These are phyloP conservation scores for Tricholoma hemisulphureum DNA, from an alignment of 768 basidiomycete species.

Conservation along the genomic window DNA sequence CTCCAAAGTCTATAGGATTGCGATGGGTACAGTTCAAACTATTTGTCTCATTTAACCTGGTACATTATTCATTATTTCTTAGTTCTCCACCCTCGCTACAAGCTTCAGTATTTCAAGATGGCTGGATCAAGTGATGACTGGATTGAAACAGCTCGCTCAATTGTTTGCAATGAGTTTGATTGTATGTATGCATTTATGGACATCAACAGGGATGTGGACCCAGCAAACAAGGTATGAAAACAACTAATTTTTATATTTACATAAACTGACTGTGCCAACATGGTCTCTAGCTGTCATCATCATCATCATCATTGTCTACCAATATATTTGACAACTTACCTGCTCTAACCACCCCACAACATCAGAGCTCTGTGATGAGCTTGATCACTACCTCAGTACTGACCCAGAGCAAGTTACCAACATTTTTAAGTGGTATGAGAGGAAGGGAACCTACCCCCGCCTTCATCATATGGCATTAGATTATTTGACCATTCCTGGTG, in stretches of 20 bases:
- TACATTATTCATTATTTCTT: neutral
- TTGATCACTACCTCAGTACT: no score
- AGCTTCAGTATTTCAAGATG: conserved; percentile 32
- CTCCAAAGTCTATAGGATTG: conserved; percentile 26
- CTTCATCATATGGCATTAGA: no score
- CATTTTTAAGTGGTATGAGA: no score
- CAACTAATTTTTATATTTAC: no score
- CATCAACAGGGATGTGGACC: neutral
- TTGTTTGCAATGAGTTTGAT: conserved; percentile 21
- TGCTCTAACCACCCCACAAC: no score
- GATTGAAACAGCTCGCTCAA: conserved; percentile 23
- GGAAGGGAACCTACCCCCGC: no score
- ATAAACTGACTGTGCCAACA: conserved; percentile 15
- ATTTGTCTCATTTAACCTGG: neutral
- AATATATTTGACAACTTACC: neutral
- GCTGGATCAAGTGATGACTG: conserved; percentile 27
- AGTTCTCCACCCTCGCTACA: conserved; percentile 38
- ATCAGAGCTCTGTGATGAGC: no score
- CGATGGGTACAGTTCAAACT: conserved; percentile 33
- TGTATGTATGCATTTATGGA: neutral
- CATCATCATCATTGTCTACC: neutral
- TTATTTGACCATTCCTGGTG: no score
- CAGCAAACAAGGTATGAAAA: neutral
- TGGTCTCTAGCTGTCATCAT: conserved; percentile 23
- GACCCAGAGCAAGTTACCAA: conserved; percentile 27